These are phyloP conservation scores for Diaporthe amygdali DNA, from an alignment of 2,329 filamentous ascomycete species.

Conservation along the genomic window DNA sequence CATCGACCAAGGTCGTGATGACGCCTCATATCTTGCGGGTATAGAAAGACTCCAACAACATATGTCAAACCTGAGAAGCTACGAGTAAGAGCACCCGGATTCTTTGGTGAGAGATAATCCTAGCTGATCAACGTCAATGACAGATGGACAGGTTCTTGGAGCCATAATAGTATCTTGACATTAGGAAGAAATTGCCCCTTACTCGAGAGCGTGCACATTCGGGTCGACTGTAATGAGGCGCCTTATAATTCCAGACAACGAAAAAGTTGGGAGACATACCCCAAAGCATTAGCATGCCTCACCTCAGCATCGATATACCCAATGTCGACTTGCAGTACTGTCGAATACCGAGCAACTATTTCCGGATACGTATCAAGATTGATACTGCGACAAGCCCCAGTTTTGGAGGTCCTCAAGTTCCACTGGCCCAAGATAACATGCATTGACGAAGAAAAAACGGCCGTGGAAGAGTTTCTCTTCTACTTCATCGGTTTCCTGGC, in stretches of 20 bases:
- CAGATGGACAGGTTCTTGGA: background rate
- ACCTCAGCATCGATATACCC: background rate
- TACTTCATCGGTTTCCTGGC: constrained; percentile 7
- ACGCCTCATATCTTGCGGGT: background rate
- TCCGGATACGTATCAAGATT: background rate
- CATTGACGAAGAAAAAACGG: background rate
- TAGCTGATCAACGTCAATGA: background rate
- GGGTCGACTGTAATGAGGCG: background rate
- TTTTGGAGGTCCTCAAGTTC: background rate
- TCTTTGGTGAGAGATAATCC: background rate
- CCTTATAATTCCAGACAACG: background rate
- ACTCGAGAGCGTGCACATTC: background rate
- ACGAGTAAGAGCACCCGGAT: background rate
- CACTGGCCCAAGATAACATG: background rate
- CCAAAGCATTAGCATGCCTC: background rate
- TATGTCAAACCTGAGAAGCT: background rate
- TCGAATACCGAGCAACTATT: background rate
- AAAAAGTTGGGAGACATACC: background rate
- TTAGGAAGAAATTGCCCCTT: background rate
- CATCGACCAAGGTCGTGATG: background rate
- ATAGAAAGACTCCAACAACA: background rate
- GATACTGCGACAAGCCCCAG: background rate
- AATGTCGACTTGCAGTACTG: background rate
- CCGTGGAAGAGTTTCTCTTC: background rate
- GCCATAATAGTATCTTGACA: background rate